These are phyloP conservation scores for Ceratobasidium sp. DNA, from an alignment of 1,284 basidiomycete genomes.

Conservation along the genomic window DNA sequence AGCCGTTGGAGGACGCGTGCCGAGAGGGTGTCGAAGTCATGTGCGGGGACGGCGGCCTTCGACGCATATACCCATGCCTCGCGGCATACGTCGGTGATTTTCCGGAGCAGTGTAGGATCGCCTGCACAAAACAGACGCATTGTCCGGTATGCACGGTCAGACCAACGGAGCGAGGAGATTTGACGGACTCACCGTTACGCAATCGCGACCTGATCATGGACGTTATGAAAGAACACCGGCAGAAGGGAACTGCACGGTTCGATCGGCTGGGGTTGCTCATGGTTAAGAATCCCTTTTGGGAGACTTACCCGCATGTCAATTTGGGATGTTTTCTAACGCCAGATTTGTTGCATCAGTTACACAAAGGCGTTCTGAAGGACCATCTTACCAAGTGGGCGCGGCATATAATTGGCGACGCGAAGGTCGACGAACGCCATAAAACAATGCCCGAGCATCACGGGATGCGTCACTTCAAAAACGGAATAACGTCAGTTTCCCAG, in stretches of 20 bases:
- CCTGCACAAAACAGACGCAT: background rate
- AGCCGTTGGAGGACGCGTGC: conserved; percentile 27
- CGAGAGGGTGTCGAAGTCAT: conserved; percentile 16
- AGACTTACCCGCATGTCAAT: conserved; percentile 51
- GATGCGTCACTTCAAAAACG: conserved; percentile 10
- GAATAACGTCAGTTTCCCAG: conserved; percentile 51
- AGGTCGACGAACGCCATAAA: conserved; percentile 39
- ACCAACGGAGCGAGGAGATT: conserved; percentile 16
- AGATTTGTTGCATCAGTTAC: conserved; percentile 57
- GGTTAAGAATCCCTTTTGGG: conserved; percentile 54
- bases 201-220: background rate
- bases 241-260: background rate
- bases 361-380: conserved; percentile 57
- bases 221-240: background rate
- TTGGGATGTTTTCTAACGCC: conserved; percentile 53
- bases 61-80: conserved; percentile 39
- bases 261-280: conserved; percentile 13
- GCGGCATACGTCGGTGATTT: conserved; percentile 44
- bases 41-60: conserved; percentile 38
- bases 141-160: conserved; percentile 43
- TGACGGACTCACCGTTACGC: background rate
- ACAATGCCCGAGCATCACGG: too few relatives aligned
- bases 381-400: conserved; percentile 51
- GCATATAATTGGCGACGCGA: conserved; percentile 15
- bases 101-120: conserved; percentile 47